phyloP scores from a whole-genome alignment of 2,329 filamentous ascomycete genomes.

The Mycosphaerella arachidis region DNA sequence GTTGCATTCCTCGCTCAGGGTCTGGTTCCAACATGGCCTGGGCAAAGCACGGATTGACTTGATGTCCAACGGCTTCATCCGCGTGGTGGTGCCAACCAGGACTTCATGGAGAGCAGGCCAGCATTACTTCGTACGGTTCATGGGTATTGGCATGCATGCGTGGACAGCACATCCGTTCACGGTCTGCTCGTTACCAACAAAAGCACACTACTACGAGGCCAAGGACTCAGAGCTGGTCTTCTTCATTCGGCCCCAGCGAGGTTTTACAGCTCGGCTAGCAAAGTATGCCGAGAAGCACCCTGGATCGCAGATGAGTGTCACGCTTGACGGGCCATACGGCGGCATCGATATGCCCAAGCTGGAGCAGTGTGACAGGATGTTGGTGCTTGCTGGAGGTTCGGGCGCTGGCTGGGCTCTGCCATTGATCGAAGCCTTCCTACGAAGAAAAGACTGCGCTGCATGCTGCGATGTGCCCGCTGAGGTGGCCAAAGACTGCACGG shows the following conservation, averaged over 20 bases:
- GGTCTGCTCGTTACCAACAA: slow-evolving; percentile 46
- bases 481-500: slow-evolving; percentile 5
- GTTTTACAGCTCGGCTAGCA: slow-evolving; percentile 48
- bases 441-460: slow-evolving; percentile 15
- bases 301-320: slow-evolving; percentile 39
- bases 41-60: slow-evolving; percentile 40
- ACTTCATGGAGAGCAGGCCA: slow-evolving; percentile 51
- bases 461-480: slow-evolving; percentile 10
- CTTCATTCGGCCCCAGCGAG: slow-evolving; percentile 48
- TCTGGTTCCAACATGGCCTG: slow-evolving; percentile 49
- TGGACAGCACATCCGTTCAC: slow-evolving; percentile 54
- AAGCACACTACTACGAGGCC: slow-evolving; percentile 16
- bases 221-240: slow-evolving; percentile 45
- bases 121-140: slow-evolving; percentile 54
- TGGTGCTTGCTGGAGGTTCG: slow-evolving; percentile 54
- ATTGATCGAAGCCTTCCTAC: slow-evolving; percentile 41
- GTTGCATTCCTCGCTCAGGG: slow-evolving; percentile 44
- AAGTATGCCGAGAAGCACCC: slow-evolving; percentile 31
- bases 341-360: slow-evolving; percentile 42
- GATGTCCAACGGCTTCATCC: slow-evolving; percentile 40
- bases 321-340: slow-evolving; percentile 58
- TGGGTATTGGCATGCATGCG: slow-evolving; percentile 41
- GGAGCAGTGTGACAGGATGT: slow-evolving; percentile 38
- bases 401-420: slow-evolving; percentile 52
- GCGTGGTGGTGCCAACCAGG: slow-evolving; percentile 42